Base-by-base conservation (phyloP, 257 asterid genomes). In the Solanum tarijense region DNA sequence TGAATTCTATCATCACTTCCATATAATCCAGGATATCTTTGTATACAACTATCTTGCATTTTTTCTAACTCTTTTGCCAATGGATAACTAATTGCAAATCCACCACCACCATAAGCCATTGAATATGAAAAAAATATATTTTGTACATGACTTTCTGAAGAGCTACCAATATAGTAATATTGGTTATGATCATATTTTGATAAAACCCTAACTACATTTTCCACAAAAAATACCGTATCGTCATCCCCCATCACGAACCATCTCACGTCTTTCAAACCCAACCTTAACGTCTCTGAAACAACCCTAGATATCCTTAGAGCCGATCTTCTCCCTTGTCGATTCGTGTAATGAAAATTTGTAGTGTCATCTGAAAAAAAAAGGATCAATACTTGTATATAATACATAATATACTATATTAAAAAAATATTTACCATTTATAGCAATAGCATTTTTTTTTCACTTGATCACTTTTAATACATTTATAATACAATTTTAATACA, bases 21-120 rank as follows among this genome's bases (percentile, higher is more conserved):
- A 87, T 94, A 94, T 91, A 94, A 86, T 23, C 97, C 95, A 10
- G 96, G 95, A 69, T 94, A 94, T 68, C 96, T 90, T 86, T 93
- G 93, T 48, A 94, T 93, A 86, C 97, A 94, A 68, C 89, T 79
- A 48, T 93, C 96, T 91, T 94, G 97, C 91, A 93, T 92, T 89
- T 90, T 94, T 92, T 89, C 95, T 21, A 94, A 90, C 10, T 93
- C 97, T 89, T 88, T 89, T 6, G 97, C 97, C 87, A 94, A 86
- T 8, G 97, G 97, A 52, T 90, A 93, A 87, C 97, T 94, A 25
- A 94, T 92, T 65, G 96, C 97, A 39, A 94, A 94, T 20, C 97
- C 97, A 21, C 97, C 97, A 79, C 97, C 97, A 25, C 96, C 96
- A 86, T 92, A 94, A 6, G 97, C 97, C 97, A 94, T 94, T n/a